Conservation (phyloP, 2,329 filamentous ascomycete species). For the Claviceps humidiphila region DNA sequence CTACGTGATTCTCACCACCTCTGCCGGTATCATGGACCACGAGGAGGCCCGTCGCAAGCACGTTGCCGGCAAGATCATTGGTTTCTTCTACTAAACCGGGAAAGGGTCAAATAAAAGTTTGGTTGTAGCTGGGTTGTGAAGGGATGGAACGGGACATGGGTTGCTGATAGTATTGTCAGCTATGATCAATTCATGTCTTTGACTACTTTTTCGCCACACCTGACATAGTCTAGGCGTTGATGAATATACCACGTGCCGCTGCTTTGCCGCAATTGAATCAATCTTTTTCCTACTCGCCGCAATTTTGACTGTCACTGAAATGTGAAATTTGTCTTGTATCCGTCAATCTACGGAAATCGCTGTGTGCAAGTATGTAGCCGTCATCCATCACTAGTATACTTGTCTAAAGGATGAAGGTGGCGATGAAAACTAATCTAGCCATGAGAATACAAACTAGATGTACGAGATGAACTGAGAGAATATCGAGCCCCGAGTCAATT, state of each 20-base stretch:
- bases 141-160: slow-evolving; percentile 11
- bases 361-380: too few relatives aligned
- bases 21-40: slow-evolving; percentile 99
- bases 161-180: slow-evolving; percentile 15
- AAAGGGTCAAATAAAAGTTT: slow-evolving; percentile 13
- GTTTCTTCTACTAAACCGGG: slow-evolving; percentile 84
- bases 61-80: slow-evolving; percentile 97
- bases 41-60: slow-evolving; percentile 99
- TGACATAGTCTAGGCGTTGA: slow-evolving; percentile 19
- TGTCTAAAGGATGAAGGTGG: too few relatives aligned
- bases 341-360: too few relatives aligned
- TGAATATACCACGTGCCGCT: slow-evolving; percentile 13
- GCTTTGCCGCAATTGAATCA: slow-evolving; percentile 18
- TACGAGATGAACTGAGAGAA: background rate
- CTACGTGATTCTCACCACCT: slow-evolving; percentile 98
- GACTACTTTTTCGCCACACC: too few relatives aligned
- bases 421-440: too few relatives aligned
- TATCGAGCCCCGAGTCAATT: background rate
- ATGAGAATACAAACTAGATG: too few relatives aligned
- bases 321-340: too few relatives aligned
- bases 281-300: background rate
- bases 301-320: background rate
- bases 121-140: slow-evolving; percentile 24
- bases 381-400: too few relatives aligned
- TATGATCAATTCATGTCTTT: too few relatives aligned